Conservation (phyloP, 169 alveolate species). For the Cryptosporidium ryanae region DNA sequence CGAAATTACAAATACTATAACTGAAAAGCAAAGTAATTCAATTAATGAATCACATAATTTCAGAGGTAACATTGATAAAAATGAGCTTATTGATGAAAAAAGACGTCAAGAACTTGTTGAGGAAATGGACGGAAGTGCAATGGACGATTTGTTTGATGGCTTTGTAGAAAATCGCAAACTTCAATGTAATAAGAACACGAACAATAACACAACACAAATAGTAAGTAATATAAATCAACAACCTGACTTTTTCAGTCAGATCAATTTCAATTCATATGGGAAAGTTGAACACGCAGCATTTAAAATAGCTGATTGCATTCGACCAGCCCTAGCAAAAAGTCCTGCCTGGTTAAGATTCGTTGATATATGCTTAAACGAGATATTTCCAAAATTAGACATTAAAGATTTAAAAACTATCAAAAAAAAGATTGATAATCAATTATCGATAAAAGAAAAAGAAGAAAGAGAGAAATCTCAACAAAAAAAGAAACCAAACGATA, state of each 20-base stretch:
- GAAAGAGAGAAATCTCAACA: slow-evolving; percentile 60
- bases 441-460: slow-evolving; percentile 32
- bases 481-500: slow-evolving; percentile 54
- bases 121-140: slow-evolving; percentile 68
- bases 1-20: neutral
- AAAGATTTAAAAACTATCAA: slow-evolving; percentile 59
- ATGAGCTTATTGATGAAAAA: slow-evolving; percentile 18
- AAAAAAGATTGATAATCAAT: slow-evolving; percentile 58
- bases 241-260: slow-evolving; percentile 16
- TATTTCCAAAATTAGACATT: slow-evolving; percentile 59
- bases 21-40: neutral
- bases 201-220: neutral
- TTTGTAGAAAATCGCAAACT: slow-evolving; percentile 7
- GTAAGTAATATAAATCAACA: slow-evolving; percentile 5
- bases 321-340: slow-evolving; percentile 64
- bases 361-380: slow-evolving; percentile 60
- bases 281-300: slow-evolving; percentile 64
- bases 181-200: neutral
- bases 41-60: neutral
- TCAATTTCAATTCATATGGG: slow-evolving; percentile 51
- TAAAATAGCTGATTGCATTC: slow-evolving; percentile 61
- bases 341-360: slow-evolving; percentile 73
- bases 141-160: slow-evolving; percentile 72
- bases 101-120: slow-evolving; percentile 62
- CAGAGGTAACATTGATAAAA: neutral